Conservation (phyloP, 192 early-diverging fungal genomes). For the Podila clonocystis region DNA sequence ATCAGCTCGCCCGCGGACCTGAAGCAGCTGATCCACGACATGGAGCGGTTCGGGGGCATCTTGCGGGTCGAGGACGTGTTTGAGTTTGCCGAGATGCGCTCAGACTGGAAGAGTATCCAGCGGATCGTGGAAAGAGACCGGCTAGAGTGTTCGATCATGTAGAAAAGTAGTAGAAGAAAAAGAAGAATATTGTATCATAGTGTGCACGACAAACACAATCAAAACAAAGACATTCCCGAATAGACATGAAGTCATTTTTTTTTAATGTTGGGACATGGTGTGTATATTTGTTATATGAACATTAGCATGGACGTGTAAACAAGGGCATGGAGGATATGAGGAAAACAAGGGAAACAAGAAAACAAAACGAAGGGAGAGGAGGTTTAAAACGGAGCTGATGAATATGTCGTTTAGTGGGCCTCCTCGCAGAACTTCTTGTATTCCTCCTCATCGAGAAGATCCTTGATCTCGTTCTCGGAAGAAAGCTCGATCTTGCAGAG, state of each 20-base stretch:
- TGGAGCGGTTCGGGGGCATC: slow-evolving; percentile 76
- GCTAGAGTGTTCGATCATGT: slow-evolving; percentile 67
- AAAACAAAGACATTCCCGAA: too few relatives aligned
- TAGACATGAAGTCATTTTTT: too few relatives aligned
- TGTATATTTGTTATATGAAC: too few relatives aligned
- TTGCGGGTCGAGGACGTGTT: slow-evolving; percentile 84
- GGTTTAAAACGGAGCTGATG: not conserved
- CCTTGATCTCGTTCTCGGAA: slow-evolving; percentile 70
- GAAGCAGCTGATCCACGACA: slow-evolving; percentile 80
- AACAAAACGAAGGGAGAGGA: not conserved
- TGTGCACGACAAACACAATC: too few relatives aligned
- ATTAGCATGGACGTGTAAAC: too few relatives aligned
- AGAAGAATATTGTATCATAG: too few relatives aligned
- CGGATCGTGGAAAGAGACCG: slow-evolving; percentile 76
- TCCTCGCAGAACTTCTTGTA: slow-evolving; percentile 71
- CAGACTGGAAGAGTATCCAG: slow-evolving; percentile 83
- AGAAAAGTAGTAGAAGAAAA: slow-evolving; percentile 3
- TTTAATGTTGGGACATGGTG: too few relatives aligned
- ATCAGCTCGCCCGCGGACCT: slow-evolving; percentile 77
- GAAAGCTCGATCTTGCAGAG: slow-evolving; percentile 90
- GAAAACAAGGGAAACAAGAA: too few relatives aligned
- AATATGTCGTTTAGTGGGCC: slow-evolving; percentile 20
- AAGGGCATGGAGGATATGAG: too few relatives aligned
- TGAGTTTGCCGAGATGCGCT: slow-evolving; percentile 80
- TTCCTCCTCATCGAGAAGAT: slow-evolving; percentile 73